Conservation (phyloP, 2,329 filamentous ascomycete genomes). For the Westerdykella ornata region DNA sequence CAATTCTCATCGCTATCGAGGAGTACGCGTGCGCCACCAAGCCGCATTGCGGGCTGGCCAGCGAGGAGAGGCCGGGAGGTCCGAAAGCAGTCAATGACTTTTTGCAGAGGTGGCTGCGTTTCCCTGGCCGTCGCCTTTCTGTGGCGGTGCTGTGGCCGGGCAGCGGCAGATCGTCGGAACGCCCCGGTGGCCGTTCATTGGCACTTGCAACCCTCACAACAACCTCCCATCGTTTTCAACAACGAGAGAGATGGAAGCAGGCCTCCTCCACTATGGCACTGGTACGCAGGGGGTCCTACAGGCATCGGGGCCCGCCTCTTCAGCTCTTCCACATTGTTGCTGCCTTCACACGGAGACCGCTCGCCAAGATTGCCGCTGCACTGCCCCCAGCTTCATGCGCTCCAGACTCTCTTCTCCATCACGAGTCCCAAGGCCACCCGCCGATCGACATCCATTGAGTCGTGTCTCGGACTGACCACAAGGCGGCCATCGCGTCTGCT, state of each 20-base stretch:
- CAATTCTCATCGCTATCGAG: too few species aligned
- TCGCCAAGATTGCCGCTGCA: neutral
- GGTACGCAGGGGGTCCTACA: neutral
- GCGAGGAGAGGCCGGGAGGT: too few species aligned
- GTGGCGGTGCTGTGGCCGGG: too few species aligned
- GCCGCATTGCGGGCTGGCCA: too few species aligned
- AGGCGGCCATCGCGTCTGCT: neutral
- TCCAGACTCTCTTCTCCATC: neutral
- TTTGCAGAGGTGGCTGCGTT: too few species aligned
- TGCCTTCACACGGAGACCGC: neutral
- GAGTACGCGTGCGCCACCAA: too few species aligned
- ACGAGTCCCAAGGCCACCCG: neutral
- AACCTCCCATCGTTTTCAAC: too few species aligned
- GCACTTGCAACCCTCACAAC: too few species aligned
- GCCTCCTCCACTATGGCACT: neutral
- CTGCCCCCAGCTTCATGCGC: neutral
- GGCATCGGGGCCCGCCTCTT: neutral
- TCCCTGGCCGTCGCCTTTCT: too few species aligned
- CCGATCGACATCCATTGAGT: neutral
- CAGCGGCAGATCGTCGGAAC: too few species aligned
- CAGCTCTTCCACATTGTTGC: neutral
- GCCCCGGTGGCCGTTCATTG: too few species aligned
- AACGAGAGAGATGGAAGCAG: neutral
- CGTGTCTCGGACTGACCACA: neutral
- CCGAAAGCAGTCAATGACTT: too few species aligned